phyloP scores from a whole-genome alignment of 805 yeast genomes.

The Ogataea haglerorum region DNA sequence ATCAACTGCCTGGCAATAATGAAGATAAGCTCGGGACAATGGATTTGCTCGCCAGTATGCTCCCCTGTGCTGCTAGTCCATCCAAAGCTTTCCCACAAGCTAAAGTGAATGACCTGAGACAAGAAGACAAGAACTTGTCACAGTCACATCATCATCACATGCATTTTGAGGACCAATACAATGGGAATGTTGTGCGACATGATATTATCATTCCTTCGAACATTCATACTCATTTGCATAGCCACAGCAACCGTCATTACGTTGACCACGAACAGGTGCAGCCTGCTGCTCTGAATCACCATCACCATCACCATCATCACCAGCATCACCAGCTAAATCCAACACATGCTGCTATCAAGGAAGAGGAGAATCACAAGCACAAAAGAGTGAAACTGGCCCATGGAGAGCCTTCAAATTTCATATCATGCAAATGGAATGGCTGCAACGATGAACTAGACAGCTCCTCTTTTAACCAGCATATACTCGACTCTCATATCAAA shows the following conservation, averaged over 20 bases:
- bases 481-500: constrained; percentile 44
- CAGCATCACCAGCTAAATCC: background rate
- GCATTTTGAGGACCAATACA: constrained; percentile 28
- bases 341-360: background rate
- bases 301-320: background rate
- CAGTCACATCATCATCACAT: constrained; percentile 28
- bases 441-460: constrained; percentile 43
- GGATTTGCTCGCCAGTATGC: background rate
- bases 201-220: constrained; percentile 29
- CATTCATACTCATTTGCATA: constrained; percentile 12
- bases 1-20: background rate
- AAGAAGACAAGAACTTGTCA: background rate
- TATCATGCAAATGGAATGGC: constrained; percentile 63
- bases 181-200: constrained; percentile 26
- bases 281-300: background rate
- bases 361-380: background rate
- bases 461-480: constrained; percentile 47
- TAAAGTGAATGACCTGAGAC: constrained; percentile 8
- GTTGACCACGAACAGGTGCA: constrained; percentile 12
- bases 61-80: constrained; percentile 1
- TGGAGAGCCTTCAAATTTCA: constrained; percentile 32
- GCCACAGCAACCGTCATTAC: constrained; percentile 9
- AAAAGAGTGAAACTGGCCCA: constrained; percentile 30
- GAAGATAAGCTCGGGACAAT: background rate
- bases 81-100: background rate